These are phyloP conservation scores for Globisporangium lucens DNA, from an alignment of 352 stramenopile genomes.

Conservation along the genomic window DNA sequence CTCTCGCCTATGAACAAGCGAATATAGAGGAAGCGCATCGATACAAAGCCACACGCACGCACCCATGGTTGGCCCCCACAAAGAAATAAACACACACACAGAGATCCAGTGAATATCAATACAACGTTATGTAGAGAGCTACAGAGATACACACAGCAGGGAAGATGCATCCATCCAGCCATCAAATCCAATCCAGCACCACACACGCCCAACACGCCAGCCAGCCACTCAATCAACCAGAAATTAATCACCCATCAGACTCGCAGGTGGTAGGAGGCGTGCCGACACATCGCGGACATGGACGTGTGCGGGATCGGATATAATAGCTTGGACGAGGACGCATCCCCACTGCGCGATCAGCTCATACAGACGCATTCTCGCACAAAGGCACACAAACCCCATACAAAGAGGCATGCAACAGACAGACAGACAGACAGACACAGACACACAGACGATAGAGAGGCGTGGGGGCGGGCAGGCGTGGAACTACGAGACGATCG, in stretches of 20 bases:
- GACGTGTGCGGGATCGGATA: not conserved
- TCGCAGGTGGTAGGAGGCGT: not conserved
- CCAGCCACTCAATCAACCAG: not conserved
- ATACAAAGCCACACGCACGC: constrained; percentile 10
- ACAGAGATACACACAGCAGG: not conserved
- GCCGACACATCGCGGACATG: constrained; percentile 5
- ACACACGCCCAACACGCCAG: constrained; percentile 1
- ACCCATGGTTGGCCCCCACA: constrained; percentile 10
- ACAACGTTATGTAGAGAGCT: not conserved
- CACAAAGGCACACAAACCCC: not conserved
- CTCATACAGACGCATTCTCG: not conserved
- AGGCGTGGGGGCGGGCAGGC: constrained; percentile 1
- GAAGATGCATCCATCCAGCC: not conserved
- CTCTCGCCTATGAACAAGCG: not conserved
- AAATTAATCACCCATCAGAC: not conserved
- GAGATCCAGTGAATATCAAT: not conserved
- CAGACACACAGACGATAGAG: not conserved
- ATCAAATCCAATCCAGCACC: not conserved
- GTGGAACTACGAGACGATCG: not conserved
- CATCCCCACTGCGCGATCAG: constrained; percentile 1
- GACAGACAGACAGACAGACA: not conserved
- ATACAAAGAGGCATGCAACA: not conserved
- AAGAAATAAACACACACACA: constrained; percentile 1
- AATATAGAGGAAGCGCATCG: constrained; percentile 4
- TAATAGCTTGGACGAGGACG: not conserved